These are phyloP conservation scores for Annona squamosa DNA, from an alignment of 164 flowering plant genomes.

Conservation along the genomic window DNA sequence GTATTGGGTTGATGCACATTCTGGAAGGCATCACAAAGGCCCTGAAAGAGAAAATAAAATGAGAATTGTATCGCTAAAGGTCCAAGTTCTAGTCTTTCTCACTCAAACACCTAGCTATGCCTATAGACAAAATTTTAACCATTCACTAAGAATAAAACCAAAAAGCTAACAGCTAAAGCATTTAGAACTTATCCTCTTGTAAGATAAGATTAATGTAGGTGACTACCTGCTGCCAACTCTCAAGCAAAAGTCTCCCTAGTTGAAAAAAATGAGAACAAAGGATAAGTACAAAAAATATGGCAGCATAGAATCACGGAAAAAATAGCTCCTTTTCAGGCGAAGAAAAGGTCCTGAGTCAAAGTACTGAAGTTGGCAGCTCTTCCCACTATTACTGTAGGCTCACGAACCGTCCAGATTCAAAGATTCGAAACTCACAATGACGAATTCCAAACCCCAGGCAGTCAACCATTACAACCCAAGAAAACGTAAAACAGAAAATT, in stretches of 20 bases:
- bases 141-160: no score
- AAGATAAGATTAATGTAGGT: not conserved
- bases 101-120: not conserved
- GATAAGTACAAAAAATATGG: no score
- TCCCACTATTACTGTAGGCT: no score
- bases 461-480: not conserved
- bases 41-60: conserved; percentile 34
- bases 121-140: not conserved
- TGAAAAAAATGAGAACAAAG: not conserved
- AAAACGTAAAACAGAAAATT: no score
- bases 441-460: not conserved
- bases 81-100: not conserved
- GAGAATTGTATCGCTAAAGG: not conserved
- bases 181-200: not conserved
- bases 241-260: not conserved
- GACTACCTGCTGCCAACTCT: not conserved
- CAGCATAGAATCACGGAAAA: no score
- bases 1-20: conserved; percentile 91
- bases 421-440: not conserved
- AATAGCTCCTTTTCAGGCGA: no score
- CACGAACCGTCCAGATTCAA: not conserved
- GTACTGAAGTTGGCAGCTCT: no score
- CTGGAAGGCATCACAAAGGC: conserved; percentile 95
- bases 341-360: no score
- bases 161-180: not conserved